Conservation (phyloP, 495 filamentous ascomycete species). For the Aspergillus steynii region DNA sequence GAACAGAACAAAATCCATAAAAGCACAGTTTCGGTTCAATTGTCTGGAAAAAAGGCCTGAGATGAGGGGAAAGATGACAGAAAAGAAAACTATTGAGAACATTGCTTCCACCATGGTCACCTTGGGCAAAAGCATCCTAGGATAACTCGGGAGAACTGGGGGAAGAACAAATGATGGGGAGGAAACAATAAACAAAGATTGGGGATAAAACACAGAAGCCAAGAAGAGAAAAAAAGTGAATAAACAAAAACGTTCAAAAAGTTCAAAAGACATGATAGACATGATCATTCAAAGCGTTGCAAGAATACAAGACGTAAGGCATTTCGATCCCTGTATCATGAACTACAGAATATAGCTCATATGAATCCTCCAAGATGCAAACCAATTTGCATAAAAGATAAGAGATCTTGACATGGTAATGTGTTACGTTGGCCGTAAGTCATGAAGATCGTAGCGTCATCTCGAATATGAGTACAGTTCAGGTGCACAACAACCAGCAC, state of each 20-base stretch:
- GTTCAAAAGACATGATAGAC: constrained; percentile 15
- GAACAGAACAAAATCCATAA: constrained; percentile 22
- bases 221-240: constrained; percentile 4
- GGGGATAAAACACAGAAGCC: not conserved
- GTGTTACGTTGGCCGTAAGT: constrained; percentile 43
- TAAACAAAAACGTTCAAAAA: constrained; percentile 6
- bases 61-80: constrained; percentile 13
- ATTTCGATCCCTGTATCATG: constrained; percentile 17
- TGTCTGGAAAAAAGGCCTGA: constrained; percentile 10
- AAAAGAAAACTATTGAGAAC: constrained; percentile 9
- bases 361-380: constrained; percentile 19
- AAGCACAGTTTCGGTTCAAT: constrained; percentile 28
- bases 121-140: not conserved
- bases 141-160: not conserved
- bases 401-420: constrained; percentile 34
- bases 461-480: constrained; percentile 46
- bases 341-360: constrained; percentile 3
- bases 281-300: constrained; percentile 18
- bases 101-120: constrained; percentile 1
- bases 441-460: constrained; percentile 50
- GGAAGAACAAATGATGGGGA: not conserved
- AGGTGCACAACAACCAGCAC: constrained; percentile 21
- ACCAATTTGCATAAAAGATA: constrained; percentile 25
- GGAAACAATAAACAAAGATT: not conserved
- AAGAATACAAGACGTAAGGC: constrained; percentile 27